These are phyloP conservation scores for Hibiscus tridactylites DNA, from an alignment of 345 rosid species.

Conservation along the genomic window DNA sequence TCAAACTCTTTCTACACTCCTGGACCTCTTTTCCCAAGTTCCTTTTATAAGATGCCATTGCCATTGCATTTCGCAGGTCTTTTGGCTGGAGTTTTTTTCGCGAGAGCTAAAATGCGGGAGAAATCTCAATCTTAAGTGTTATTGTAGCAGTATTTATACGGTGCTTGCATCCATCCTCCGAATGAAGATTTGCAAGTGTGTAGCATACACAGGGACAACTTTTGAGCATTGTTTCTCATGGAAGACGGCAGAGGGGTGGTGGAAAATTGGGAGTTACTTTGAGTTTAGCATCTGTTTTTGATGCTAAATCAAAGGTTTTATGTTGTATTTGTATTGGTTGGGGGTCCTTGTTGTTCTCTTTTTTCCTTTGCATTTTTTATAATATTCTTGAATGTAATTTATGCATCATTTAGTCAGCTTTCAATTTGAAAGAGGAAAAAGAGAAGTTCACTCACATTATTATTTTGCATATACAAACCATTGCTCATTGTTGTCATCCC, in stretches of 20 bases:
- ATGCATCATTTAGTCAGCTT: background rate
- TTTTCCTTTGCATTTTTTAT: background rate
- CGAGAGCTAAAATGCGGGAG: constrained; percentile 82
- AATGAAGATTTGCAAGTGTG: background rate
- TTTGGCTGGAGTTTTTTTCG: constrained; percentile 82
- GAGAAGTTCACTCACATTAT: background rate
- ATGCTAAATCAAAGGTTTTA: background rate
- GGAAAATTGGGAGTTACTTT: background rate
- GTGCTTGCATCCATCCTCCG: background rate
- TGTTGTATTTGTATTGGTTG: background rate
- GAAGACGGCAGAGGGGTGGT: background rate
- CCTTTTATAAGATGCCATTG: background rate
- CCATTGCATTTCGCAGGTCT: constrained; percentile 43
- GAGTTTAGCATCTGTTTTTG: background rate
- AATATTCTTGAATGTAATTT: background rate
- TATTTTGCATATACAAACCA: background rate
- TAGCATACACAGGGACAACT: background rate
- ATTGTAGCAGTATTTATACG: background rate
- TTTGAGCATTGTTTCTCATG: background rate
- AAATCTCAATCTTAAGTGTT: constrained; percentile 30
- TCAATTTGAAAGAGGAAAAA: background rate
- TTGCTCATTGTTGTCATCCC: too few species aligned
- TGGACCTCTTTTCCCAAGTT: background rate
- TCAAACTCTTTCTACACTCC: background rate
- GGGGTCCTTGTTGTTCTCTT: background rate